Evolutionary conservation across 371 early-diverging fungal genomes (phyloP).

Genomic region (Catenaria anguillulae): DNA sequence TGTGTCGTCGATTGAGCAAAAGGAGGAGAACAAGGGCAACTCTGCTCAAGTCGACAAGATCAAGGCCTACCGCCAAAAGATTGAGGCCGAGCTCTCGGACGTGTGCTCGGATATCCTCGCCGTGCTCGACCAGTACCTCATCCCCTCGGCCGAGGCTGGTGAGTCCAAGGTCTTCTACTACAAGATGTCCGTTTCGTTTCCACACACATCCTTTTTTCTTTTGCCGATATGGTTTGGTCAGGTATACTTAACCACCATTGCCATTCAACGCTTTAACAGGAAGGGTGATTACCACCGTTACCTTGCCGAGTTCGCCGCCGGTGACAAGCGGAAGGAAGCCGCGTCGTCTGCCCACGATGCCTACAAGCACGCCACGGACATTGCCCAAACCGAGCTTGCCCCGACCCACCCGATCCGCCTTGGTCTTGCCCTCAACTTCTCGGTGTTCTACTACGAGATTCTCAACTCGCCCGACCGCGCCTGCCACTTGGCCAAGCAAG

Average conservation of each 20-base stretch:
- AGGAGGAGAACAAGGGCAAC: constrained; percentile 89
- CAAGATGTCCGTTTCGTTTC: too few relatives aligned
- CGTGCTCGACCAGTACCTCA: constrained; percentile 79
- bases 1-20: constrained; percentile 95
- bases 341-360: constrained; percentile 81
- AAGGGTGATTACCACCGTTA: constrained; percentile 99
- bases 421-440: constrained; percentile 98
- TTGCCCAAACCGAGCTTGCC: constrained; percentile 85
- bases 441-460: constrained; percentile 99
- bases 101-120: constrained; percentile 92
- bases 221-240: constrained; percentile 1
- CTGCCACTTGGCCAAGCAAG: constrained; percentile 96
- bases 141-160: constrained; percentile 69
- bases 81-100: constrained; percentile 86
- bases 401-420: constrained; percentile 98
- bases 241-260: constrained; percentile 2
- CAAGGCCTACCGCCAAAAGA: constrained; percentile 75
- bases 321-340: constrained; percentile 72
- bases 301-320: constrained; percentile 92
- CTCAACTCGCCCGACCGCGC: constrained; percentile 97
- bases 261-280: too few relatives aligned
- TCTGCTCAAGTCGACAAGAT: constrained; percentile 71
- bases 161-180: constrained; percentile 98
- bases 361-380: constrained; percentile 90
- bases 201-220: too few relatives aligned